phyloP scores from a whole-genome alignment of 1,284 basidiomycete genomes.

The Fomitopsis schrenkii region DNA sequence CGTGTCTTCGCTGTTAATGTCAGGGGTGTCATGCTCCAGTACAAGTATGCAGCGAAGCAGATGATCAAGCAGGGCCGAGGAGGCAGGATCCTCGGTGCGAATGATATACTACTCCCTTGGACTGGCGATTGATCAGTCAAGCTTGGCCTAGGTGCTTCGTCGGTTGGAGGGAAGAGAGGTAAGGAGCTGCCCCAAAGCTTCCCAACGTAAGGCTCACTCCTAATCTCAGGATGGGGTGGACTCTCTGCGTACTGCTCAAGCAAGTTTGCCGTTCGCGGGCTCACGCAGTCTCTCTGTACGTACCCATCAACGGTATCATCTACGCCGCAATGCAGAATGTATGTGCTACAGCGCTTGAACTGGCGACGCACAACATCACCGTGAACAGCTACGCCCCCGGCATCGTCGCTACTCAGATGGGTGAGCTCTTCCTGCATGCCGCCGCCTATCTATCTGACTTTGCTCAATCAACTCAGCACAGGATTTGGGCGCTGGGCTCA shows the following conservation, averaged over 20 bases:
- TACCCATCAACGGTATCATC: not conserved
- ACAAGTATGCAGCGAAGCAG: constrained; percentile 31
- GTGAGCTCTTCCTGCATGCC: not conserved
- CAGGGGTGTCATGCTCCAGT: constrained; percentile 30
- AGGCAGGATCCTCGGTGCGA: constrained; percentile 29
- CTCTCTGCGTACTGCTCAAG: constrained; percentile 14
- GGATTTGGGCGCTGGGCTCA: not conserved
- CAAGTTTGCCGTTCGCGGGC: constrained; percentile 27
- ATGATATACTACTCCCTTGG: not conserved
- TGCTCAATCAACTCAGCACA: not conserved
- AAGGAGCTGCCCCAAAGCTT: not conserved
- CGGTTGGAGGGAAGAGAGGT: constrained; percentile 24
- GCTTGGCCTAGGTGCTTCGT: constrained; percentile 16
- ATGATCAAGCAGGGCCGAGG: constrained; percentile 33
- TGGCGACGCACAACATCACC: constrained; percentile 6
- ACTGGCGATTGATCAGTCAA: too few relatives aligned
- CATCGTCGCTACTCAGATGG: constrained; percentile 2
- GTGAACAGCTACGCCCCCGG: constrained; percentile 6
- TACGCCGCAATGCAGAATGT: not conserved
- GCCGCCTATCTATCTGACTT: constrained; percentile 3
- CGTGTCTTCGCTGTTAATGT: constrained; percentile 27
- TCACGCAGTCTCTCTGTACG: constrained; percentile 23
- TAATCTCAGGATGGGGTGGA: not conserved
- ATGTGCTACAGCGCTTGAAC: not conserved
- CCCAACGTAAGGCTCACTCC: not conserved